Percentiles rank a stretch among this genome's conserved stretches.
Conservation (phyloP, 1,284 basidiomycete genomes). For the Exobasidium rhododendri region DNA sequence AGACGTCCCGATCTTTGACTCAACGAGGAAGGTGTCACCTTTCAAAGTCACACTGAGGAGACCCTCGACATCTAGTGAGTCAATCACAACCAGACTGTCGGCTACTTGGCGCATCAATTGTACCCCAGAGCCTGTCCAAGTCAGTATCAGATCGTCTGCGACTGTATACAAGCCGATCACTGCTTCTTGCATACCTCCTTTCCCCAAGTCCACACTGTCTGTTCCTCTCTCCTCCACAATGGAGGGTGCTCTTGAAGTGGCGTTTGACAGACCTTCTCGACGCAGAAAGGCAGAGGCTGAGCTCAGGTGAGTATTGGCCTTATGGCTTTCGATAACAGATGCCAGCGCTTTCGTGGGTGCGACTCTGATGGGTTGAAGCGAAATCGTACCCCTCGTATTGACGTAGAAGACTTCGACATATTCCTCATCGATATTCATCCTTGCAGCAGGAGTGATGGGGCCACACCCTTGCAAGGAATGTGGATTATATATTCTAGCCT, state of each 20-base stretch:
- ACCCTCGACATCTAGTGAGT: background rate
- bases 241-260: slow-evolving; percentile 1
- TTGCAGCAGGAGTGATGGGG: background rate
- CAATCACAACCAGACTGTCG: background rate
- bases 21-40: background rate
- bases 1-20: background rate
- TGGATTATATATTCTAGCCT: background rate
- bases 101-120: background rate
- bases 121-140: background rate
- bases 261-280: background rate
- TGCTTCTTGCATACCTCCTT: background rate
- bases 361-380: background rate
- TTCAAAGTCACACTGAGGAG: background rate
- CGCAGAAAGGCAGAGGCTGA: background rate
- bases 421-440: background rate
- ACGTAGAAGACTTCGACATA: background rate
- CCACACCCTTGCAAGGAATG: background rate
- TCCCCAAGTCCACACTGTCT: background rate
- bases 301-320: slow-evolving; percentile 10
- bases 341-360: background rate
- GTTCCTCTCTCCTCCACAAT: background rate
- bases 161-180: background rate
- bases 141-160: background rate
- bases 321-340: slow-evolving; percentile 19
- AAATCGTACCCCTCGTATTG: background rate